These are phyloP conservation scores for Brachypodium distachyon DNA, from an alignment of 202 grass and related monocot genomes.

Conservation along the genomic window DNA sequence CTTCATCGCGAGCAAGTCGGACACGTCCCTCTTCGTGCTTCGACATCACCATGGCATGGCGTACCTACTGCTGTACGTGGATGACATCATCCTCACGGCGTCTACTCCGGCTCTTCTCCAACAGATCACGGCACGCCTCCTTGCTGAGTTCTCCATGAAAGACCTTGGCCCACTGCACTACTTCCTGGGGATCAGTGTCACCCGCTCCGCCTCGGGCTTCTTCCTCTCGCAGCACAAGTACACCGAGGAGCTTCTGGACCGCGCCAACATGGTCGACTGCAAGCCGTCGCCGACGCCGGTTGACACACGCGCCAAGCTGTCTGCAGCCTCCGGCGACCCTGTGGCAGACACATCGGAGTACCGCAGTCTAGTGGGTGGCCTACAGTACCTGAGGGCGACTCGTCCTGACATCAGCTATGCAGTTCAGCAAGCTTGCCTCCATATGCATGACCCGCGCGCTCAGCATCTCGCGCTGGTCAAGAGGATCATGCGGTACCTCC, in stretches of 20 bases:
- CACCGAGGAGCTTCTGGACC: neutral
- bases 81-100: no score
- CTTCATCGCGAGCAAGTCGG: no score
- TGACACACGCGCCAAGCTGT: neutral
- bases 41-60: no score
- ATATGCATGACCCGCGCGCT: no score
- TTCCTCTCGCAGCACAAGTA: neutral
- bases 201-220: neutral
- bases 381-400: neutral
- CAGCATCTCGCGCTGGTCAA: no score
- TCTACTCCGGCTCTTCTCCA: no score
- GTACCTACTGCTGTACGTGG: no score
- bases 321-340: neutral
- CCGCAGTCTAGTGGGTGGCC: neutral
- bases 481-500: no score
- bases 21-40: no score
- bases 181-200: neutral
- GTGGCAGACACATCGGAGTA: neutral
- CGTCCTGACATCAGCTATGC: neutral
- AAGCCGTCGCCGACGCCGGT: neutral
- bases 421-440: neutral
- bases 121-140: no score
- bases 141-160: neutral
- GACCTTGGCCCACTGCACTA: neutral
- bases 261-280: neutral